A percentile compares a stretch with the other conserved stretches of the same genome.
These are phyloP conservation scores for Annona squamosa DNA, from an alignment of 164 flowering plant genomes.

Conservation along the genomic window DNA sequence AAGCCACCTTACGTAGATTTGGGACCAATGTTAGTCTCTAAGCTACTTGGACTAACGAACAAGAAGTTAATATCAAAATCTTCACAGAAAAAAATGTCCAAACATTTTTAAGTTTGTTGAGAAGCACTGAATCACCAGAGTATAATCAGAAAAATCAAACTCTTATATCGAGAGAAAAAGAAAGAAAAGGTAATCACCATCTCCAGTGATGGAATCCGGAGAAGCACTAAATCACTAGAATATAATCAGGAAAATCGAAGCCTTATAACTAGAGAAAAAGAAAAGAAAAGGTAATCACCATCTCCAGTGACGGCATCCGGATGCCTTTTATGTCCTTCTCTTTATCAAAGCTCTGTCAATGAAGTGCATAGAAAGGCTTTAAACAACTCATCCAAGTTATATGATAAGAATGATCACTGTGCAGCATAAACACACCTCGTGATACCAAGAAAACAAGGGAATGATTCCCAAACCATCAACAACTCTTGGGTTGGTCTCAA, in stretches of 20 bases:
- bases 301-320: conserved; percentile 63
- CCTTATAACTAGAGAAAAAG: conserved; percentile 27
- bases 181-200: conserved; percentile 65
- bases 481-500: conserved; percentile 46
- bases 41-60: not conserved
- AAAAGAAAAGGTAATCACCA: conserved; percentile 62
- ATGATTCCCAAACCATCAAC: conserved; percentile 58
- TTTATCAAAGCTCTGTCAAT: conserved; percentile 67
- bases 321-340: conserved; percentile 61
- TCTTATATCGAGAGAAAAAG: conserved; percentile 27
- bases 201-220: conserved; percentile 58
- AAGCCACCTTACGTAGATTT: too few species aligned
- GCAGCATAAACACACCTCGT: conserved; percentile 42
- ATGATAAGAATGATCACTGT: not conserved
- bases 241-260: conserved; percentile 1
- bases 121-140: not conserved
- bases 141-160: conserved; percentile 1
- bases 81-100: not conserved
- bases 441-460: conserved; percentile 85
- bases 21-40: not conserved
- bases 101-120: not conserved
- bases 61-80: too few species aligned
- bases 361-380: not conserved
- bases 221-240: not conserved
- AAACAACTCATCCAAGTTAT: conserved; percentile 4